Base-by-base conservation (phyloP, 345 rosid genomes). In the Microcos paniculata region DNA sequence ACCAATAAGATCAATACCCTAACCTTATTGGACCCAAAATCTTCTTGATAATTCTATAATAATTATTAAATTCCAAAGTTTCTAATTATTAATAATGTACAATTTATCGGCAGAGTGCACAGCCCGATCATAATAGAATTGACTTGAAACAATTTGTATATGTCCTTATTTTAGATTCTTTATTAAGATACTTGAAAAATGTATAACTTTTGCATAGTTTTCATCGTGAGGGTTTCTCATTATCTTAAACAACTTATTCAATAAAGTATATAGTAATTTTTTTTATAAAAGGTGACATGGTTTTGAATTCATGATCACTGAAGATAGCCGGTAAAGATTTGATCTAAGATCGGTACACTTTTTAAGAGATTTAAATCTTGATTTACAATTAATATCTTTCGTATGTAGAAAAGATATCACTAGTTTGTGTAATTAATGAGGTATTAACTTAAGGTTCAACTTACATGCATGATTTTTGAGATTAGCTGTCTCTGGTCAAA, bases 1-100 rank as follows among this genome's bases (percentile, higher is more conserved):
- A 18, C 76, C 67, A 42, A 58, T 59, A 26, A 72, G 18, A 72
- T 43, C 67, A 59, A 16, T 49, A 16, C 56, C n/a, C 24, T 57
- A 26, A 43, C 49, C 76, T 72, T 46, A 58, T 58, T 58, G 67
- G 67, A 16, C 53, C 63, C 21, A 40, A 24, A n/a, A 72, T 58
- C 40, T 72, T 23, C 40, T 56, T 56, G 23, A 72, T 56, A 23
- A 57, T 23, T 40, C 35, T 24, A 42, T 72, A 16, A 19, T 26
- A 53, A 31, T 71, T 48, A 30, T 48, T 68, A 18, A 26, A 40
- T 12, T 42, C 56, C 61, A 18, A 75, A 15, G 15, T 53, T 53
- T 53, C 4, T 53, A 14, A 14, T 53, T 53, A 16, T 16, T 18
- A 69, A 0, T 6, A 24, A 67, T 28, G 6, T 15, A 48, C 19